Conservation (phyloP, 768 basidiomycete genomes). For the Russula abietina region DNA sequence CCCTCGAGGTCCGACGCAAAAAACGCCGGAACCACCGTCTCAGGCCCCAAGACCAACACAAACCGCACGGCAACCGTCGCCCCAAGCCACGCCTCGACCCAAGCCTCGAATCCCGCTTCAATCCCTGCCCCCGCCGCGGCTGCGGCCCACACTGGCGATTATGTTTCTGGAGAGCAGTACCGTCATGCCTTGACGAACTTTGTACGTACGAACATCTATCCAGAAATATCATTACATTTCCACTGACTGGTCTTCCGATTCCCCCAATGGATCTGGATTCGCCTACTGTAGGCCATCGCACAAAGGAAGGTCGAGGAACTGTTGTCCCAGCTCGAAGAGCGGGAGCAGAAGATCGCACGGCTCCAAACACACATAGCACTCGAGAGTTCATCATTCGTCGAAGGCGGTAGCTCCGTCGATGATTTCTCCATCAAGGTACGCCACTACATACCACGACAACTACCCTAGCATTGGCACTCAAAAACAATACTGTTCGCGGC, state of each 20-base stretch:
- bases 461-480: neutral
- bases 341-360: conserved; percentile 74
- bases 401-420: conserved; percentile 63
- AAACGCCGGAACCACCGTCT: too few relatives aligned
- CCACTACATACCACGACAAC: neutral
- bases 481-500: neutral
- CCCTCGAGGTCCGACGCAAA: too few relatives aligned
- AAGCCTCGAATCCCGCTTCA: conserved; percentile 1
- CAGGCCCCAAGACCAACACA: too few relatives aligned
- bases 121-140: neutral
- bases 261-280: neutral
- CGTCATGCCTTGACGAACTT: conserved; percentile 82
- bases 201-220: conserved; percentile 28
- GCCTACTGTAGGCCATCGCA: conserved; percentile 66
- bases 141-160: conserved; percentile 23
- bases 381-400: conserved; percentile 55
- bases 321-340: conserved; percentile 69
- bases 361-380: conserved; percentile 67
- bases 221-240: neutral
- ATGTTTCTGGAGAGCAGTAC: conserved; percentile 58
- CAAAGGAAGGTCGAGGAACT: conserved; percentile 87
- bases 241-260: neutral
- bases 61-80: too few relatives aligned
- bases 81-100: neutral
- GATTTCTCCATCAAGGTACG: conserved; percentile 82